phyloP scores from a whole-genome alignment of 257 asterid genomes.

The Solanum paucissectum region DNA sequence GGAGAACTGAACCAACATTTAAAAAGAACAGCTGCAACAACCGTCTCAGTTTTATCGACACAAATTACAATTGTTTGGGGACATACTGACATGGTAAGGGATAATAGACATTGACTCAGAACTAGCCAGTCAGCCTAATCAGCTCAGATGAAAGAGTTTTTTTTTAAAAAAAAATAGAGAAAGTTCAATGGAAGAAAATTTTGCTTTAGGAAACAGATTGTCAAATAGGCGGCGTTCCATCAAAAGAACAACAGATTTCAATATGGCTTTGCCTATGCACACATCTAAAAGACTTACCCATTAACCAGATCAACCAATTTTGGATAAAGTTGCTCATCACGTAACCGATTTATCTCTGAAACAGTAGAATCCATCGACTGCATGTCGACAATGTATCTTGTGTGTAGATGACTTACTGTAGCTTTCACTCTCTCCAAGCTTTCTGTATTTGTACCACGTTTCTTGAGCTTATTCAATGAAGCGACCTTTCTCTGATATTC shows the following conservation, averaged over 20 bases:
- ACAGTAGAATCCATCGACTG: slow-evolving; percentile 99
- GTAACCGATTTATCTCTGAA: slow-evolving; percentile 76
- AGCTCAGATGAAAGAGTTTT: neutral
- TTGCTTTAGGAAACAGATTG: neutral
- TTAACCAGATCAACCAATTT: slow-evolving; percentile 78
- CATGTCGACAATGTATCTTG: slow-evolving; percentile 97
- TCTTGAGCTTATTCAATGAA: slow-evolving; percentile 73
- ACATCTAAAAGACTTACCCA: slow-evolving; percentile 46
- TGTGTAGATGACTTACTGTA: slow-evolving; percentile 92
- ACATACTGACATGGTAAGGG: neutral
- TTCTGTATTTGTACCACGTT: slow-evolving; percentile 61
- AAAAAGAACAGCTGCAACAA: neutral
- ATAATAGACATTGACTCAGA: neutral
- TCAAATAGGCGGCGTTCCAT: neutral
- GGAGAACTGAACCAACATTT: neutral
- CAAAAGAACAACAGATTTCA: neutral
- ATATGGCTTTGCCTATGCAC: neutral
- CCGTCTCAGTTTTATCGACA: neutral
- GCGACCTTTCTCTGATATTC: slow-evolving; percentile 79
- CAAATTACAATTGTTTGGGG: neutral
- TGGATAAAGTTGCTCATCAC: slow-evolving; percentile 85
- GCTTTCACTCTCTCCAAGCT: slow-evolving; percentile 88
- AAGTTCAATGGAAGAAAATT: neutral
- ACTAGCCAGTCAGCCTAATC: neutral
- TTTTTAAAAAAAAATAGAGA: neutral